phyloP scores from a whole-genome alignment of 192 early-diverging fungal species.

The Coemansia sp. region DNA sequence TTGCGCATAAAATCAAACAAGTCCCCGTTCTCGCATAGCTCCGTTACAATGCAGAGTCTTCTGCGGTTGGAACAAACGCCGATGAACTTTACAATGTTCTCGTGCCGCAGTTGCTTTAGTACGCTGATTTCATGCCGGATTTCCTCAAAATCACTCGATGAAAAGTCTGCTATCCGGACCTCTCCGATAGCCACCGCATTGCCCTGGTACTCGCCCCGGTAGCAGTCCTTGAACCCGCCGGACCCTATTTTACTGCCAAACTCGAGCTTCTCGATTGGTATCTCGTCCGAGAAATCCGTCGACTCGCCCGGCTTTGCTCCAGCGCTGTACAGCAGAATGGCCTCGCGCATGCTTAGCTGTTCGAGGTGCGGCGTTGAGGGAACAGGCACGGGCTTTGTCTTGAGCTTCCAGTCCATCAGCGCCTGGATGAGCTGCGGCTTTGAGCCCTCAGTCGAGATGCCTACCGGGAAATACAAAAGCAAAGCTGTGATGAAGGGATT shows the following conservation, averaged over 20 bases:
- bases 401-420: conserved; percentile 64
- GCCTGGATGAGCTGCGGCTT: conserved; percentile 58
- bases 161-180: conserved; percentile 64
- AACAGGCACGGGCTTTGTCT: conserved; percentile 62
- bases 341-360: conserved; percentile 46
- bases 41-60: conserved; percentile 69
- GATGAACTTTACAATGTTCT: conserved; percentile 70
- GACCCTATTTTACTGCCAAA: conserved; percentile 66
- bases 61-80: conserved; percentile 65
- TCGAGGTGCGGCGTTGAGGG: conserved; percentile 65
- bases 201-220: conserved; percentile 59
- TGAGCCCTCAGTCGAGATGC: conserved; percentile 59
- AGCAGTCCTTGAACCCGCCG: conserved; percentile 79
- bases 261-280: conserved; percentile 56
- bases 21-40: conserved; percentile 71
- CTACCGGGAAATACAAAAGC: no score
- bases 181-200: conserved; percentile 70
- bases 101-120: conserved; percentile 70
- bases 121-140: conserved; percentile 75
- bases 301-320: conserved; percentile 46
- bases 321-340: conserved; percentile 43
- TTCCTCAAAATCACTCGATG: conserved; percentile 63
- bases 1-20: conserved; percentile 70
- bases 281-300: conserved; percentile 57
- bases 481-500: background rate